A percentile compares a stretch with the other conserved stretches of the same genome.
These are phyloP conservation scores for Acrocalymma vagum DNA, from an alignment of 2,329 filamentous ascomycete species.

Conservation along the genomic window DNA sequence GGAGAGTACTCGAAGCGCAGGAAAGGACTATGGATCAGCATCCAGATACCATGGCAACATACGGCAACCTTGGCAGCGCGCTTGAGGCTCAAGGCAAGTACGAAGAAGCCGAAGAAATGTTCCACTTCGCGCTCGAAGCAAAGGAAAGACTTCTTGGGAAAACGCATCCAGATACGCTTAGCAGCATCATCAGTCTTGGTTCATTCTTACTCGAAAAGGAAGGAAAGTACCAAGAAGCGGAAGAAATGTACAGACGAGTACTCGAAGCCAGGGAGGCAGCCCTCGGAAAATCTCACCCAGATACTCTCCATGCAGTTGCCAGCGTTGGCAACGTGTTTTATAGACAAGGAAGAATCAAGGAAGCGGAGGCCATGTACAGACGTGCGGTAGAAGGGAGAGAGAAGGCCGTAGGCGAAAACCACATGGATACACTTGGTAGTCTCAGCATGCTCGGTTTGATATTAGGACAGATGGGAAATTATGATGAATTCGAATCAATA, in stretches of 20 bases:
- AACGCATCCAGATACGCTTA: slow-evolving; percentile 10
- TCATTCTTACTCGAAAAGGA: slow-evolving; percentile 3
- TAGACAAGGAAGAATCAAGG: neutral
- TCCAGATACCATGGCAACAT: slow-evolving; percentile 5
- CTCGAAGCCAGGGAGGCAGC: neutral
- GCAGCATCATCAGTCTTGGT: slow-evolving; percentile 10
- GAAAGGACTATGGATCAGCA: neutral
- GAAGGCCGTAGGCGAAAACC: slow-evolving; percentile 3
- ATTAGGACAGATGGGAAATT: too few relatives aligned
- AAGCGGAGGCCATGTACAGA: slow-evolving; percentile 12
- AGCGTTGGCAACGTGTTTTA: too few relatives aligned
- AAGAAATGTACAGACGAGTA: neutral
- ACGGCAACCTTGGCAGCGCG: slow-evolving; percentile 7
- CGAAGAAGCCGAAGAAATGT: slow-evolving; percentile 13
- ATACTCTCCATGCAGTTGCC: slow-evolving; percentile 2
- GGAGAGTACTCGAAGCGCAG: slow-evolving; percentile 4
- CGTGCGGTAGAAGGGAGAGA: slow-evolving; percentile 1
- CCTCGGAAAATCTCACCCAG: slow-evolving; percentile 4
- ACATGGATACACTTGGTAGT: slow-evolving; percentile 6
- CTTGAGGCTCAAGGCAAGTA: slow-evolving; percentile 7
- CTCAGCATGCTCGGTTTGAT: too few relatives aligned
- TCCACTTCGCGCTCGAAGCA: slow-evolving; percentile 11
- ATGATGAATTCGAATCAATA: neutral
- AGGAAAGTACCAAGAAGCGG: slow-evolving; percentile 8
- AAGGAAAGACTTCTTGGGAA: slow-evolving; percentile 10